Conservation (phyloP, 139 green algal species). For the Raphidocelis subcapitata region DNA sequence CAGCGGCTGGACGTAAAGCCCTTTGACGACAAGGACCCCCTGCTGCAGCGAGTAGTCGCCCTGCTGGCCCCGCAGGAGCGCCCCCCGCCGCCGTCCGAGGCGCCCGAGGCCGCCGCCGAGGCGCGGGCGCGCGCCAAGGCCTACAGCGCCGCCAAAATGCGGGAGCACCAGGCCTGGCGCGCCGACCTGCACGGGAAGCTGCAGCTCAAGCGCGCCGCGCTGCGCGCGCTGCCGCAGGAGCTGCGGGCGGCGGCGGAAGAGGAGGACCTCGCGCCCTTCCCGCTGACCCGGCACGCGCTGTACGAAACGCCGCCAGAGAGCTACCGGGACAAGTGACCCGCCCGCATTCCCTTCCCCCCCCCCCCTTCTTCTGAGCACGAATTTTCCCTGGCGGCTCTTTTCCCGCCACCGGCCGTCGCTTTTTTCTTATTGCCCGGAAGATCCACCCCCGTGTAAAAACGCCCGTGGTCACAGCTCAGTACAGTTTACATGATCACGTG, state of each 20-base stretch:
- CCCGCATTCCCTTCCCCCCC: too few relatives aligned
- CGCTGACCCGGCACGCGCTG: constrained; percentile 22
- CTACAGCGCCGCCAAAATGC: constrained; percentile 3
- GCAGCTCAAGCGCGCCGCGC: constrained; percentile 17
- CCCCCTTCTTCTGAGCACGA: too few relatives aligned
- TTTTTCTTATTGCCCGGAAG: too few relatives aligned
- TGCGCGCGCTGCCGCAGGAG: constrained; percentile 9
- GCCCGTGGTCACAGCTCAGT: too few relatives aligned
- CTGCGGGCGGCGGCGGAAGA: constrained; percentile 5
- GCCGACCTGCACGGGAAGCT: constrained; percentile 7
- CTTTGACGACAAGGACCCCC: constrained; percentile 28
- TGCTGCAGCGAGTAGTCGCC: constrained; percentile 17
- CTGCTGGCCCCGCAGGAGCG: constrained; percentile 20
- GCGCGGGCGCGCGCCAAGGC: neutral
- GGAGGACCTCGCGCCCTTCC: constrained; percentile 24
- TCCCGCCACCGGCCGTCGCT: too few relatives aligned
- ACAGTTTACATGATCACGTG: too few relatives aligned
- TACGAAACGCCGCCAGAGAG: constrained; percentile 23
- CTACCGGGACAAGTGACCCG: too few relatives aligned
- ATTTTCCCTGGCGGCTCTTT: too few relatives aligned
- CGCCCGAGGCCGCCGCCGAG: neutral
- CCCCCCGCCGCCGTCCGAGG: neutral
- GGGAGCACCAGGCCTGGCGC: constrained; percentile 10
- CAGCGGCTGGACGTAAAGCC: constrained; percentile 18
- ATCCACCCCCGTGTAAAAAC: too few relatives aligned